These are phyloP conservation scores for Funneliformis caledonium DNA, from an alignment of 371 early-diverging fungal species.

Conservation along the genomic window DNA sequence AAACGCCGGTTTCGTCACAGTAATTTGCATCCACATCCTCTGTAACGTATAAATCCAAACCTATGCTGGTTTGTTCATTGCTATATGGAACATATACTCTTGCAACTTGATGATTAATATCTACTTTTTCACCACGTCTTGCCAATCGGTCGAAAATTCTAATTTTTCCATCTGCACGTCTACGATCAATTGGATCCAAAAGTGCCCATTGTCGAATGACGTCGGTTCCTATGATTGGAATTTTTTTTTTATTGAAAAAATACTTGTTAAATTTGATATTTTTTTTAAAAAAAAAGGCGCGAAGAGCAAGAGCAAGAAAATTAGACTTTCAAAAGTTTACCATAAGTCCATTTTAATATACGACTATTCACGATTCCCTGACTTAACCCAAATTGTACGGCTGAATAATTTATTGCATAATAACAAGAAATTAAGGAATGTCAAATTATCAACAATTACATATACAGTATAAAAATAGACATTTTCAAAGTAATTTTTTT, in stretches of 20 bases:
- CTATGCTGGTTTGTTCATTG: background rate
- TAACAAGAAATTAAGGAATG: background rate
- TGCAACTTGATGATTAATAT: background rate
- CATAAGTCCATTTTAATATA: slow-evolving; percentile 36
- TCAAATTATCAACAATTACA: too few relatives aligned
- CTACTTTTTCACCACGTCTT: background rate
- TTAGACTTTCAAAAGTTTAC: background rate
- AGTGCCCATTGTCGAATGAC: background rate
- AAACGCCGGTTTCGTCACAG: slow-evolving; percentile 10
- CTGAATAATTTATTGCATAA: background rate
- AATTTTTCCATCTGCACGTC: background rate
- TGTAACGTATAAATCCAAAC: slow-evolving; percentile 12
- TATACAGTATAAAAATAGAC: too few relatives aligned
- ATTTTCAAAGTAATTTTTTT: too few relatives aligned
- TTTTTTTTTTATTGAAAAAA: too few relatives aligned
- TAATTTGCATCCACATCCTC: background rate
- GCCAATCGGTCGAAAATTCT: slow-evolving; percentile 6
- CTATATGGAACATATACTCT: background rate
- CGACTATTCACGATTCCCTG: background rate
- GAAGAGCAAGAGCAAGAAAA: too few relatives aligned
- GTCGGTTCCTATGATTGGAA: background rate
- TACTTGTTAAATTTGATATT: too few relatives aligned
- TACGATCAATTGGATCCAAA: background rate
- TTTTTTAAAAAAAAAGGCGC: too few relatives aligned
- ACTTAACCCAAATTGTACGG: slow-evolving; percentile 36